Evolutionary conservation across 495 filamentous ascomycete genomes (phyloP).

Genomic region (Penicillium manginii): DNA sequence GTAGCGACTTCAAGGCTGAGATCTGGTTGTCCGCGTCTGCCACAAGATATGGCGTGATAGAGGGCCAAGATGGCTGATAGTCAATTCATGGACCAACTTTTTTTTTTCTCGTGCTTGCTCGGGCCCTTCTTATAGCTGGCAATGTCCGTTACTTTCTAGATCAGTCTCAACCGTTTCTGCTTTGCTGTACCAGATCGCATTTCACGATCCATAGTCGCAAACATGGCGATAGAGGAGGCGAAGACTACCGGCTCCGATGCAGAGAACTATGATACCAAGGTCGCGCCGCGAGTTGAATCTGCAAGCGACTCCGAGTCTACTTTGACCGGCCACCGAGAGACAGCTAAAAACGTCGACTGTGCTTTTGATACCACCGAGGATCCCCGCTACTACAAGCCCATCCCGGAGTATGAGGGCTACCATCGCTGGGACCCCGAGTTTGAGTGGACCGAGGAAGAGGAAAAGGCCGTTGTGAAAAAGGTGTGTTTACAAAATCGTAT

Average conservation of each 20-base stretch:
- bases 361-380: slow-evolving; percentile 49
- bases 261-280: slow-evolving; percentile 17
- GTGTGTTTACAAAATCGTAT: slow-evolving; percentile 30
- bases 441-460: slow-evolving; percentile 71
- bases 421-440: slow-evolving; percentile 78
- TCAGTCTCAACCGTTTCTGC: background rate
- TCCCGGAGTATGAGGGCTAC: slow-evolving; percentile 65
- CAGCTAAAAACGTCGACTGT: slow-evolving; percentile 23
- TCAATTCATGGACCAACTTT: background rate
- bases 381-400: slow-evolving; percentile 58
- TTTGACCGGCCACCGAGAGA: slow-evolving; percentile 21
- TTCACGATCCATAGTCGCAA: background rate
- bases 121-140: slow-evolving; percentile 10
- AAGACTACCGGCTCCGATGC: slow-evolving; percentile 8
- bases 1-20: background rate
- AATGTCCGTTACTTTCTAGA: background rate
- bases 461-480: slow-evolving; percentile 68
- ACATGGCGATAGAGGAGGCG: slow-evolving; percentile 27
- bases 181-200: background rate
- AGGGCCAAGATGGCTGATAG: slow-evolving; percentile 4
- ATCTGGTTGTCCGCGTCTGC: background rate
- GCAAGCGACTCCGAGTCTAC: slow-evolving; percentile 30
- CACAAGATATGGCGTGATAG: slow-evolving; percentile 28
- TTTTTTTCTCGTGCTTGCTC: slow-evolving; percentile 1
- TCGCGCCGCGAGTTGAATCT: slow-evolving; percentile 6